These are phyloP conservation scores for Mucor racemosus DNA, from an alignment of 371 early-diverging fungal species.

Conservation along the genomic window DNA sequence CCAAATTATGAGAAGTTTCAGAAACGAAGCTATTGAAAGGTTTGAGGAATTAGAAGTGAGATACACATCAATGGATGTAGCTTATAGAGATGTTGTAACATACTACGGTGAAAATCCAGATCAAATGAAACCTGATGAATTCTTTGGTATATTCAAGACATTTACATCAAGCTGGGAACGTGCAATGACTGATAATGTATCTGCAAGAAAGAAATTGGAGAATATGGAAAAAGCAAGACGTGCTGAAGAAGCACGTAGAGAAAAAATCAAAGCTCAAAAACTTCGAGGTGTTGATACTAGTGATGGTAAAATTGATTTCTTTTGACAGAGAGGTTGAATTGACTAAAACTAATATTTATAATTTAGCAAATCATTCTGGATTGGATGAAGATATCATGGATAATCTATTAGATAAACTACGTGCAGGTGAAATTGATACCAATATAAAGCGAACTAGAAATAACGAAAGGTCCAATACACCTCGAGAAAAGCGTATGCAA, in stretches of 20 bases:
- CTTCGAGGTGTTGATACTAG: constrained; percentile 55
- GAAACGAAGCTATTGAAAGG: constrained; percentile 49
- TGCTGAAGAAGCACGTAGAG: constrained; percentile 50
- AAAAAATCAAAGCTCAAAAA: constrained; percentile 49
- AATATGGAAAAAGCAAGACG: constrained; percentile 46
- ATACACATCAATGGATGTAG: constrained; percentile 66
- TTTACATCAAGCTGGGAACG: constrained; percentile 77
- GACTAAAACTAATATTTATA: not conserved
- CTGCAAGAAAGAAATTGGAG: constrained; percentile 48
- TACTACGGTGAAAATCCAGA: constrained; percentile 85
- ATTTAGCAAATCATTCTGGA: constrained; percentile 43
- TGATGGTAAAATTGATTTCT: constrained; percentile 29
- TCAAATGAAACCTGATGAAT: constrained; percentile 85
- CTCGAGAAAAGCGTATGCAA: constrained; percentile 53
- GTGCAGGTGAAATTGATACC: constrained; percentile 74
- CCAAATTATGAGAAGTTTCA: constrained; percentile 54
- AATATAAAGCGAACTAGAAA: constrained; percentile 50
- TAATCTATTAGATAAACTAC: constrained; percentile 75
- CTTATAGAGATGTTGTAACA: constrained; percentile 69
- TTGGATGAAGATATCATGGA: constrained; percentile 77
- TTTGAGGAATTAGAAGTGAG: constrained; percentile 56
- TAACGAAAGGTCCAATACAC: constrained; percentile 31
- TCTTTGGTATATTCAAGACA: constrained; percentile 86
- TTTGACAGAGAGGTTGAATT: not conserved
- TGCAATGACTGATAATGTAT: constrained; percentile 54